Base-by-base conservation (phyloP, 805 yeast genomes). In the Wickerhamiella domercqiae region DNA sequence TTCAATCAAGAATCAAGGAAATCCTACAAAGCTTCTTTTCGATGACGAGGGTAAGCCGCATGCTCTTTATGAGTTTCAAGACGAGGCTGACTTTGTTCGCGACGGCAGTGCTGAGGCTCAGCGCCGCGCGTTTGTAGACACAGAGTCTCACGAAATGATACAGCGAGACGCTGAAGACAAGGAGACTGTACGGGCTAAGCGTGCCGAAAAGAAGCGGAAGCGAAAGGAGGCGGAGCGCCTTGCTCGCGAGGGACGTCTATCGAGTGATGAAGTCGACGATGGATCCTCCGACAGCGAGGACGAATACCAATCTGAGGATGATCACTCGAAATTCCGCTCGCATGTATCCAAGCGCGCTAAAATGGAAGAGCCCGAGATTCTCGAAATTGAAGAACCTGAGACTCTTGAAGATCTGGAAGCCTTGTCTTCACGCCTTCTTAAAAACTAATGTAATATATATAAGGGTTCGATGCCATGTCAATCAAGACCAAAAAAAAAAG, bases 1-100 rank as follows among this genome's bases (percentile, higher is more conserved):
- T 18, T 69, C 40, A 24, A 34, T n/a, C 14, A 72, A 29, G 70
- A 84, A 2, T 47, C 73, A 18, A 62, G 74, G 34, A 44, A 70
- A 72, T 40, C 78, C 94, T 14, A 73, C 78, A 16, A 90, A 84
- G 55, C 56, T 87, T 48, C 67, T 71, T 39, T 90, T 87, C 53
- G 99, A 90, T 53, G 98, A 90, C 44, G 96, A 87, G 2, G 99
- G 99, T 20, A 67, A 66, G 4, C 78, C 97, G 0, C 97, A 87
- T 57, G 80, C 93, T 7, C 64, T 87, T 4, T 90, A 90, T 53
- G 97, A 87, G 59, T 66, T 90, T 42, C 84, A 82, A 54, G 81
- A 78, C 47, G 96, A 83, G 58, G 90, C 75, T 29, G 93, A 80
- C 41, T 90, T 90, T 69, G 68, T 58, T 44, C 72, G 70, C 44